phyloP scores from a whole-genome alignment of 129 eudicot genomes.

The Sambucus nigra region DNA sequence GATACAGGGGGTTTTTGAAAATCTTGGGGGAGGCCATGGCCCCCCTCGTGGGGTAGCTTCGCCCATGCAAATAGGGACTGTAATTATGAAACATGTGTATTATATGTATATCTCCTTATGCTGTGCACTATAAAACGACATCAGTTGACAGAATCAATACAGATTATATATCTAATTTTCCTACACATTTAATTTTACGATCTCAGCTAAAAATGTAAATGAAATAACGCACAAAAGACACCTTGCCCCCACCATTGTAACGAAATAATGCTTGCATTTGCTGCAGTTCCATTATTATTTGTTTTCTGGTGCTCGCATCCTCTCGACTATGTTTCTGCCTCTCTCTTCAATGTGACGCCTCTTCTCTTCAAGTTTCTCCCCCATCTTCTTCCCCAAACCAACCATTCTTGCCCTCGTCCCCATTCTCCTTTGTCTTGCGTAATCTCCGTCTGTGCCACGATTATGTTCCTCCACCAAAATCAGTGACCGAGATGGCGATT shows the following conservation, averaged over 20 bases:
- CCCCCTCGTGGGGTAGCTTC: too few species aligned
- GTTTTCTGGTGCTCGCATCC: slow-evolving; percentile 46
- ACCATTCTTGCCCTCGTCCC: slow-evolving; percentile 72
- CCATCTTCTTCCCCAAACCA: slow-evolving; percentile 80
- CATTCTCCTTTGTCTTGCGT: slow-evolving; percentile 29
- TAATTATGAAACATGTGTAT: too few species aligned
- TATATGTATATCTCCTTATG: not conserved
- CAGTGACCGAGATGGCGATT: slow-evolving; percentile 23
- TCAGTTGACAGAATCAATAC: not conserved
- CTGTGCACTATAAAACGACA: not conserved
- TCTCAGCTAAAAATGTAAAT: not conserved
- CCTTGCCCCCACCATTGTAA: too few species aligned
- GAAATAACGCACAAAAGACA: not conserved
- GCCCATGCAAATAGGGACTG: too few species aligned
- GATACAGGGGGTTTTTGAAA: too few species aligned
- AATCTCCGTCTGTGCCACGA: slow-evolving; percentile 34
- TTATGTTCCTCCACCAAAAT: slow-evolving; percentile 20
- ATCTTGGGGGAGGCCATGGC: too few species aligned
- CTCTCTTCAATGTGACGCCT: slow-evolving; percentile 63
- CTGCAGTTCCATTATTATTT: too few species aligned
- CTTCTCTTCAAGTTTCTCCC: slow-evolving; percentile 80
- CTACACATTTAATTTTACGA: not conserved
- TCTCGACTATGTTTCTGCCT: slow-evolving; percentile 64
- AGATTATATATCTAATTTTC: not conserved
- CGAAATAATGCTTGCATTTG: too few species aligned